phyloP scores from a whole-genome alignment of 2,329 filamentous ascomycete species.

The Pyrenophora seminiperda region DNA sequence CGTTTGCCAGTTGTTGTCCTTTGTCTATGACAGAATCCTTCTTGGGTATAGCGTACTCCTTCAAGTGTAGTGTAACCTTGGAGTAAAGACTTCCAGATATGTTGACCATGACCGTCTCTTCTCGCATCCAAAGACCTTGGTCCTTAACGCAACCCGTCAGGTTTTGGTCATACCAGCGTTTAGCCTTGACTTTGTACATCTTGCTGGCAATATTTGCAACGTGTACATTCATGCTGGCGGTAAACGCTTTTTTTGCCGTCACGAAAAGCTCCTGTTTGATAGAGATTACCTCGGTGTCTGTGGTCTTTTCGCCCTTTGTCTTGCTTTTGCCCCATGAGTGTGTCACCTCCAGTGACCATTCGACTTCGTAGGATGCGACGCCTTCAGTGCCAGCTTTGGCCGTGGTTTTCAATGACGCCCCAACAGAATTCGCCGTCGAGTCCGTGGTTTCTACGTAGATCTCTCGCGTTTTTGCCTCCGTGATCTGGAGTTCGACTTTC shows the following conservation, averaged over 20 bases:
- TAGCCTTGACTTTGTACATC: neutral
- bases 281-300: neutral
- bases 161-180: neutral
- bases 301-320: neutral
- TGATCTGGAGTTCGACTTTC: neutral
- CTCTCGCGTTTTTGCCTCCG: neutral
- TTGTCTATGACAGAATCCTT: too few relatives aligned
- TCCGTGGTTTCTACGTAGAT: neutral
- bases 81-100: neutral
- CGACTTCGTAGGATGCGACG: neutral
- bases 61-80: too few relatives aligned
- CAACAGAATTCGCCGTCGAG: neutral
- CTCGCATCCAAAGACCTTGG: neutral
- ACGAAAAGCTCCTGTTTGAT: neutral
- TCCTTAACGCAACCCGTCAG: neutral
- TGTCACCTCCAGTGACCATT: neutral
- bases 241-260: neutral
- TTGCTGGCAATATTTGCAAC: neutral
- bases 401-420: neutral
- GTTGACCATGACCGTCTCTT: neutral
- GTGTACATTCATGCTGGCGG: neutral
- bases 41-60: too few relatives aligned
- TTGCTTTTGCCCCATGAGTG: neutral
- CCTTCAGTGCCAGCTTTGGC: neutral
- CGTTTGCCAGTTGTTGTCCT: too few relatives aligned